phyloP scores from a whole-genome alignment of 805 yeast genomes.

The Starmerella khaoyaiensis region DNA sequence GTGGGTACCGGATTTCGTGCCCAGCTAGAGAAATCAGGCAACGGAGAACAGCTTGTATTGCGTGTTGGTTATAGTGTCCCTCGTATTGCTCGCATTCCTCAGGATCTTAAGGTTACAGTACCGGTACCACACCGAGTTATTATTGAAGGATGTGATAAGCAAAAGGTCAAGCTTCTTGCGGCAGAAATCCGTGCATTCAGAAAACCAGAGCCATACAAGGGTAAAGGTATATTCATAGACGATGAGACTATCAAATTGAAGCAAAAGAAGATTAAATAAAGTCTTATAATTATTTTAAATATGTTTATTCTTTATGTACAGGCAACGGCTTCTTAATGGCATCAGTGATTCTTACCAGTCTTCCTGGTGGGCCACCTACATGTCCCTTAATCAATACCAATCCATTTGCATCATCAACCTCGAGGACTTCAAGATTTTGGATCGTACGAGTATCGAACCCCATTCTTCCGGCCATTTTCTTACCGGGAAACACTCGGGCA shows the following conservation, averaged over 20 bases:
- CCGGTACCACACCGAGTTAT: slow-evolving; percentile 81
- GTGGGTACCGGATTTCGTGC: slow-evolving; percentile 98
- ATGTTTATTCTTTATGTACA: slow-evolving; percentile 9
- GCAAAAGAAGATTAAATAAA: slow-evolving; percentile 84
- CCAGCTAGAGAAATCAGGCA: slow-evolving; percentile 29
- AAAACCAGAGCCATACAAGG: slow-evolving; percentile 98
- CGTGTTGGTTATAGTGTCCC: slow-evolving; percentile 81
- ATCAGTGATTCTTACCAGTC: slow-evolving; percentile 64
- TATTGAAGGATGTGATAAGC: slow-evolving; percentile 78
- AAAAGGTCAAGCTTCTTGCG: slow-evolving; percentile 76
- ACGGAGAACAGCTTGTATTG: slow-evolving; percentile 45
- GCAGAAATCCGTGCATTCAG: slow-evolving; percentile 73
- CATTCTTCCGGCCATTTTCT: slow-evolving; percentile 97
- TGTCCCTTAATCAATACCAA: slow-evolving; percentile 76
- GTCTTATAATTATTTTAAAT: slow-evolving; percentile 7
- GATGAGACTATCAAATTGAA: slow-evolving; percentile 83
- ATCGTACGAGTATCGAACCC: slow-evolving; percentile 66
- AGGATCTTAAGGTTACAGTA: slow-evolving; percentile 54
- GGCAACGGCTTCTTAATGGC: slow-evolving; percentile 37
- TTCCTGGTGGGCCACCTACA: slow-evolving; percentile 78
- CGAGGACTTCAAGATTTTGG: slow-evolving; percentile 62
- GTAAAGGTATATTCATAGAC: slow-evolving; percentile 90
- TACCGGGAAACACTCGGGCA: slow-evolving; percentile 91
- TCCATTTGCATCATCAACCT: slow-evolving; percentile 69
- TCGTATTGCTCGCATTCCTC: slow-evolving; percentile 66